phyloP scores from a whole-genome alignment of 371 early-diverging fungal species.

The Umbelopsis sp. region DNA sequence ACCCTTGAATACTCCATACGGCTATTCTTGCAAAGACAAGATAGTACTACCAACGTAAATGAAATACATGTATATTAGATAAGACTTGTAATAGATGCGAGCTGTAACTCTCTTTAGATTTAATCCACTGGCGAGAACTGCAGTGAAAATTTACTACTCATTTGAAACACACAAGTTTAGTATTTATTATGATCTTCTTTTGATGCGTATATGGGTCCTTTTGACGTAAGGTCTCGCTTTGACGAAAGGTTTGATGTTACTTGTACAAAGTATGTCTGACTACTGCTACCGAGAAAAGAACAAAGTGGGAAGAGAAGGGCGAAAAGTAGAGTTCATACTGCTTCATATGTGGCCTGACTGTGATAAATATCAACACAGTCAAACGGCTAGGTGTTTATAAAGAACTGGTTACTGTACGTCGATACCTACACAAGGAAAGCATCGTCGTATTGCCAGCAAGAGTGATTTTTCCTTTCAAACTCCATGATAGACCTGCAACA shows the following conservation, averaged over 20 bases:
- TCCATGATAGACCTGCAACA: conserved; percentile 7
- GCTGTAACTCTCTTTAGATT: no score
- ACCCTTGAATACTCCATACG: neutral
- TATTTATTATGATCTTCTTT: no score
- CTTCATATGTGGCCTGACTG: neutral
- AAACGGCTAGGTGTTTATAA: neutral
- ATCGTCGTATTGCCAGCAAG: conserved; percentile 14
- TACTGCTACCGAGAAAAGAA: neutral
- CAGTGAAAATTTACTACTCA: no score
- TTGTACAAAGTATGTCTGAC: neutral
- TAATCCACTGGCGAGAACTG: no score
- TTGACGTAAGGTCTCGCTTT: neutral
- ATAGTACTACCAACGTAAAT: no score
- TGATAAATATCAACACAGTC: neutral
- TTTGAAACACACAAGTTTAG: no score
- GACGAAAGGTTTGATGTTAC: neutral
- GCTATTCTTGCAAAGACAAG: neutral
- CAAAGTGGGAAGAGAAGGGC: neutral
- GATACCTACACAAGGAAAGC: neutral
- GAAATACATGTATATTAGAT: no score
- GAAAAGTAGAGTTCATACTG: neutral
- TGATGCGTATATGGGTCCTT: neutral
- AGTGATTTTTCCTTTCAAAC: conserved; percentile 2
- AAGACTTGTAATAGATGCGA: no score
- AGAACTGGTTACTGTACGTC: neutral